Conservation (phyloP, 2,329 filamentous ascomycete genomes). For the Microdochium nivale region DNA sequence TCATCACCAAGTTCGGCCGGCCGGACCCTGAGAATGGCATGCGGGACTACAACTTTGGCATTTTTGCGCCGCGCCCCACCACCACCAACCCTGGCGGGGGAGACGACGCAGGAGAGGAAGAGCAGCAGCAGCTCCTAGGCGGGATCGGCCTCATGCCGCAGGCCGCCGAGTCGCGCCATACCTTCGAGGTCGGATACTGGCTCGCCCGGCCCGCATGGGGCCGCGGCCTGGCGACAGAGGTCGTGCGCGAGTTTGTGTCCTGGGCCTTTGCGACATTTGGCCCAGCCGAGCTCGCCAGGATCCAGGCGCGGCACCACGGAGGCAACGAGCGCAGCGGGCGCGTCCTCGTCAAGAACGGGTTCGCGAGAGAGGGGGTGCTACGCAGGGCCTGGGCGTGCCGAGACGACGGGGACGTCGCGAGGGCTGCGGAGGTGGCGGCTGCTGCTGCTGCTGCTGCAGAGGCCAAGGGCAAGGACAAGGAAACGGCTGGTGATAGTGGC, state of each 20-base stretch:
- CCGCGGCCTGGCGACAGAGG: background rate
- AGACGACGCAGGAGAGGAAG: background rate
- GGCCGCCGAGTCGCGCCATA: background rate
- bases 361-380: background rate
- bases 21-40: background rate
- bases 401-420: background rate
- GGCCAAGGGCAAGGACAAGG: background rate
- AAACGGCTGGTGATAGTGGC: too few species aligned
- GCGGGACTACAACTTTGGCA: background rate
- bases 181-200: slow-evolving; percentile 1
- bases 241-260: background rate
- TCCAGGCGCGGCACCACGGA: background rate
- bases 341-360: background rate
- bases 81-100: background rate
- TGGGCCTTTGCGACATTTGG: background rate
- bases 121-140: background rate
- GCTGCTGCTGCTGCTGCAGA: background rate
- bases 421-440: background rate
- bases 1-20: background rate
- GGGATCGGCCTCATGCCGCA: background rate
- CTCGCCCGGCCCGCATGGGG: background rate
- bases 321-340: background rate
- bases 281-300: background rate
- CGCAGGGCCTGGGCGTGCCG: background rate
- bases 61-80: background rate